These are phyloP conservation scores for Yamadazyma dendronema DNA, from an alignment of 1,139 yeast species.

Conservation along the genomic window DNA sequence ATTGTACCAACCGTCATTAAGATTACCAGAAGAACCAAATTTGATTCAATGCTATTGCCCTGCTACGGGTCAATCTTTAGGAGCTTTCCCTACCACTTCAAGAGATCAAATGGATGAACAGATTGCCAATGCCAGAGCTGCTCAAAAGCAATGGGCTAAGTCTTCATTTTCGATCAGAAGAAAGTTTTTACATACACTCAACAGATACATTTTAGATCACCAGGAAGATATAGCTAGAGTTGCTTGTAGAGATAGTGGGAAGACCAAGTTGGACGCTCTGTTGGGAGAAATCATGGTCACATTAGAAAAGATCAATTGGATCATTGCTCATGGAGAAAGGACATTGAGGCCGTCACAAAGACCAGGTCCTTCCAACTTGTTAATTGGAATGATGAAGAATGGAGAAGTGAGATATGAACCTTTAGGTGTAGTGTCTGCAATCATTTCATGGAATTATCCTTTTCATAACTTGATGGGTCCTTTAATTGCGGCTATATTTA, in stretches of 20 bases:
- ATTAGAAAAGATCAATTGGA: slow-evolving; percentile 88
- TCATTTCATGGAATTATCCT: slow-evolving; percentile 97
- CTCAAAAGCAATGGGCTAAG: slow-evolving; percentile 60
- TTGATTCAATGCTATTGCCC: slow-evolving; percentile 88
- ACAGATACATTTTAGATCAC: slow-evolving; percentile 69
- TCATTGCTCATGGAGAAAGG: slow-evolving; percentile 73
- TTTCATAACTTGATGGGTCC: slow-evolving; percentile 93
- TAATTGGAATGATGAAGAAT: slow-evolving; percentile 70
- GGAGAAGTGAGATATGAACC: slow-evolving; percentile 96
- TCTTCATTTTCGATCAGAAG: slow-evolving; percentile 63
- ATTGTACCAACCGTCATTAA: slow-evolving; percentile 55
- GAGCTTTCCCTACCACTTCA: slow-evolving; percentile 62
- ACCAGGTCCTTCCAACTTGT: slow-evolving; percentile 81
- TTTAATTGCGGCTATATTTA: slow-evolving; percentile 76
- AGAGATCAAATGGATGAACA: slow-evolving; percentile 67
- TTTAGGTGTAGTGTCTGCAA: slow-evolving; percentile 81
- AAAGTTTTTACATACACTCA: slow-evolving; percentile 67
- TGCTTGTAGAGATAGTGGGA: slow-evolving; percentile 95
- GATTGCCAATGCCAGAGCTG: slow-evolving; percentile 53
- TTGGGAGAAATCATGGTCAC: slow-evolving; percentile 96
- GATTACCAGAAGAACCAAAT: slow-evolving; percentile 57
- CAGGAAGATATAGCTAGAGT: slow-evolving; percentile 87
- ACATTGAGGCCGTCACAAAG: slow-evolving; percentile 70
- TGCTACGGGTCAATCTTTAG: slow-evolving; percentile 89
- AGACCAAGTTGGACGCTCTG: slow-evolving; percentile 91